phyloP scores from a whole-genome alignment of 768 basidiomycete genomes.

The Leccinum boreale region DNA sequence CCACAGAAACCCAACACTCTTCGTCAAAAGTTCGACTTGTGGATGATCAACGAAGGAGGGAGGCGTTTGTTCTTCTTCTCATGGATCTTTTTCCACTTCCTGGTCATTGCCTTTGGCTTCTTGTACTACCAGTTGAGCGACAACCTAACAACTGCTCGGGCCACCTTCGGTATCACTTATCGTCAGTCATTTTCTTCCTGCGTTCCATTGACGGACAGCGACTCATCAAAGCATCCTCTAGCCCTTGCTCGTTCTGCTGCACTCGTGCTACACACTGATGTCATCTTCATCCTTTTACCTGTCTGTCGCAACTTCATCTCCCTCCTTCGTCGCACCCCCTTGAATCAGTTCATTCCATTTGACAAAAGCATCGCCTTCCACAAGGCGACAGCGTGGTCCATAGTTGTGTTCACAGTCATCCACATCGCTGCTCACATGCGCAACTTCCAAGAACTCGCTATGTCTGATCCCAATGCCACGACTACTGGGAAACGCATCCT shows the following conservation, averaged over 20 bases:
- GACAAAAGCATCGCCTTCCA: slow-evolving; percentile 92
- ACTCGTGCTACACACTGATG: slow-evolving; percentile 86
- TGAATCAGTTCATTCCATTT: slow-evolving; percentile 87
- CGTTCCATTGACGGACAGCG: not conserved
- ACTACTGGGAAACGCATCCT: slow-evolving; percentile 53
- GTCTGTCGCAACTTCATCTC: slow-evolving; percentile 96
- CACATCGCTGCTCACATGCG: slow-evolving; percentile 85
- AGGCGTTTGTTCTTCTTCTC: slow-evolving; percentile 71
- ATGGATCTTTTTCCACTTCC: slow-evolving; percentile 77
- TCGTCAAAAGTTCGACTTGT: slow-evolving; percentile 54
- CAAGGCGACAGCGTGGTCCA: slow-evolving; percentile 89
- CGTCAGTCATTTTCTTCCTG: slow-evolving; percentile 41
- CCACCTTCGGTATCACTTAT: slow-evolving; percentile 73
- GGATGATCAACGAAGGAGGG: slow-evolving; percentile 95
- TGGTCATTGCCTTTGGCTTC: slow-evolving; percentile 76
- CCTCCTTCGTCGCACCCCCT: slow-evolving; percentile 76
- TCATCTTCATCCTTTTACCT: slow-evolving; percentile 91
- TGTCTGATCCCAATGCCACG: slow-evolving; percentile 49
- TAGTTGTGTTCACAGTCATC: slow-evolving; percentile 70
- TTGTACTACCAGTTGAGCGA: slow-evolving; percentile 80
- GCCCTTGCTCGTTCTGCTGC: slow-evolving; percentile 88
- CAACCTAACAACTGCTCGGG: slow-evolving; percentile 63
- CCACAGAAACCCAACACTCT: slow-evolving; percentile 39
- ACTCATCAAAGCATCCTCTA: slow-evolving; percentile 26
- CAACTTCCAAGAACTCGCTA: slow-evolving; percentile 72